A percentile compares a stretch with the other conserved stretches of the same genome.
These are phyloP conservation scores for Tylopilus felleus DNA, from an alignment of 768 basidiomycete genomes.

Conservation along the genomic window DNA sequence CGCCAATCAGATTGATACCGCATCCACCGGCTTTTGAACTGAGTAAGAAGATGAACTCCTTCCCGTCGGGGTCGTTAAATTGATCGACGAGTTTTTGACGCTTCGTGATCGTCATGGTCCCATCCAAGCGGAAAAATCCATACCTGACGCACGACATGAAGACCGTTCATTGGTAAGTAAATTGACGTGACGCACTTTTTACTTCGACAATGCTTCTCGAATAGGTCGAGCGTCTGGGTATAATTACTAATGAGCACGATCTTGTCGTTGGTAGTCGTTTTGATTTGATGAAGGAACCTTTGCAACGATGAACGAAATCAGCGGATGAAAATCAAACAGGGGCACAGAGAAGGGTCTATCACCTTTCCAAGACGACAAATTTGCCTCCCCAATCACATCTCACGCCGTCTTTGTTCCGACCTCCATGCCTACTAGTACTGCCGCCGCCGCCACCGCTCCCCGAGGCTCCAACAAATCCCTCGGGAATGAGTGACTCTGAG, in stretches of 20 bases:
- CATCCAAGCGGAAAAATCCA: constrained; percentile 88
- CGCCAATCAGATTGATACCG: constrained; percentile 96
- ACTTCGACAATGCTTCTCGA: constrained; percentile 81
- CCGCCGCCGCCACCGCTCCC: constrained; percentile 17
- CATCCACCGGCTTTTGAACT: constrained; percentile 96
- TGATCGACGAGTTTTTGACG: constrained; percentile 95
- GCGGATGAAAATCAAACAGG: background rate
- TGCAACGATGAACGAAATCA: background rate
- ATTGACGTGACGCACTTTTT: constrained; percentile 61
- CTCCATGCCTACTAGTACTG: constrained; percentile 42
- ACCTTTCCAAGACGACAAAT: constrained; percentile 92
- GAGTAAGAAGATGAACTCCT: constrained; percentile 91
- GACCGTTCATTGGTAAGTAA: background rate
- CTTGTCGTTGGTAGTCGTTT: constrained; percentile 83
- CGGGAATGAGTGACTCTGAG: constrained; percentile 76
- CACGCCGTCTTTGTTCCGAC: constrained; percentile 44
- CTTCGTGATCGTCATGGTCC: constrained; percentile 88
- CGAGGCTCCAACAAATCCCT: constrained; percentile 65
- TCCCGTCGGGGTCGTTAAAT: constrained; percentile 90
- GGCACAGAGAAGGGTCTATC: constrained; percentile 6
- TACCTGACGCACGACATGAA: constrained; percentile 51
- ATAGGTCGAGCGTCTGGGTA: constrained; percentile 91
- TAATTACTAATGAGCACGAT: constrained; percentile 97
- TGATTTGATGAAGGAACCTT: constrained; percentile 84
- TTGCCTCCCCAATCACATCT: constrained; percentile 88